Percentiles rank a stretch among this genome's conserved stretches.
phyloP scores from a whole-genome alignment of 768 basidiomycete genomes.

The Boletus rubescentipes region DNA sequence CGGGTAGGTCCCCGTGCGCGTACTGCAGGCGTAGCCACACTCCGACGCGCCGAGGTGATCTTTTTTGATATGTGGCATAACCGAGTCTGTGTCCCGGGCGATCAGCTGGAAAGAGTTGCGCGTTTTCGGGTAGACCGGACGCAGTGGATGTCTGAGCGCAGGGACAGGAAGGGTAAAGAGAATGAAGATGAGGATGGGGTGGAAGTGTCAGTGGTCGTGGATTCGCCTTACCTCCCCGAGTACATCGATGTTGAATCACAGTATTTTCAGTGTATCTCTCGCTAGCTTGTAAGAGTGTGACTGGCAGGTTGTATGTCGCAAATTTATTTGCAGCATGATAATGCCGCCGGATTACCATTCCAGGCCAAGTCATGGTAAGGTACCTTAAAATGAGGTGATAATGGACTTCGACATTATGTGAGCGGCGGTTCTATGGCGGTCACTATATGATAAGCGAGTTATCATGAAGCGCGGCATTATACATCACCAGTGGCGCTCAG shows the following conservation, averaged over 20 bases:
- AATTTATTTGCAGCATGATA: no score
- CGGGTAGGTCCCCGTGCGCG: slow-evolving; percentile 2
- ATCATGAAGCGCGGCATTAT: no score
- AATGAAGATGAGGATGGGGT: background rate
- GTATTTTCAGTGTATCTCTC: background rate
- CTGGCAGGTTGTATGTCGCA: no score
- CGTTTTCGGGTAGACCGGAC: background rate
- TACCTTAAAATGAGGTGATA: no score
- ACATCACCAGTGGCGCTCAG: no score
- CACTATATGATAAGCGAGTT: no score
- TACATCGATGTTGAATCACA: slow-evolving; percentile 5
- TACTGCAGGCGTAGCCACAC: background rate
- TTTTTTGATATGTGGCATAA: slow-evolving; percentile 15
- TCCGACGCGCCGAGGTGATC: slow-evolving; percentile 7
- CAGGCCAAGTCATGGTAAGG: no score
- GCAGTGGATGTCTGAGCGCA: background rate
- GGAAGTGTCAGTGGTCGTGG: slow-evolving; percentile 6
- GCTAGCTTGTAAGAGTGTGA: no score
- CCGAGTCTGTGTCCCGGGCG: background rate
- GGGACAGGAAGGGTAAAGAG: background rate
- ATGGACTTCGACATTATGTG: no score
- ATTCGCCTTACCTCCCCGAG: slow-evolving; percentile 10
- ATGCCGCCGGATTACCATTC: no score
- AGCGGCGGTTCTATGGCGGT: no score
- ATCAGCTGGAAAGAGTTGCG: background rate